Evolutionary conservation across 176 grass and related monocot species (phyloP), one percentile per base, ranked within the genome.

Genomic region (Ananas comosus): DNA sequence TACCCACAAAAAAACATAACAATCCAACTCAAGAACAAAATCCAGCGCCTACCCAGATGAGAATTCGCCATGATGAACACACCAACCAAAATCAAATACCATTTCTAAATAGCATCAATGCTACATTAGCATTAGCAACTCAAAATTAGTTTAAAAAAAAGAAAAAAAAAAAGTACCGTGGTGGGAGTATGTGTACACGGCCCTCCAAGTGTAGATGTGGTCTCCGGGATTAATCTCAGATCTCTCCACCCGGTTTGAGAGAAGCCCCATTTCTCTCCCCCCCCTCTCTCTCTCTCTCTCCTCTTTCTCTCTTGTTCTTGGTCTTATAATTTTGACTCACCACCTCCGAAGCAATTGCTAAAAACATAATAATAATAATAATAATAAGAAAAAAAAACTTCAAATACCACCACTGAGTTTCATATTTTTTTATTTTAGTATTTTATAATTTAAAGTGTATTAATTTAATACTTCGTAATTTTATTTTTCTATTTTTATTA

Each of bases 151-250:
- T 12, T 1, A 14, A 28, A 28, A 2, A 49, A 71, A 21, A 25
- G 16, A 51, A 2, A 9, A 14, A 29, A 58, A 8, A 1, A 3
- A 42, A 25, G 21, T 91, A 99, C 94, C 94, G 25, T 99, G 94
- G 66, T 99, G 94, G 23, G 94, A 88, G 82, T 99, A 99, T 72
- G 90, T 83, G 72, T 91, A 93, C 64, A 91, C 87, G 3, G 94
- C 80, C 74, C 90, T 79, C 94, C 90, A 93, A 0, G 90, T 86
- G 72, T 99, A 99, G 82, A 99, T 80, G 82, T 99, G 94, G 67
- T 99, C 94, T 56, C 94, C 94, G 14, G 89, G 69, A 75, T 82
- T 86, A 61, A 99, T 90, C 72, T 88, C 89, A 71, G 84, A 83
- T 67, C 82, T 81, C 78, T 99, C 94, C 50, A 91, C 80, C 64